Evolutionary conservation across 83 land plant genomes (phyloP), one percentile per base, ranked within the genome.

Genomic region (Isoetes engelmannii): DNA sequence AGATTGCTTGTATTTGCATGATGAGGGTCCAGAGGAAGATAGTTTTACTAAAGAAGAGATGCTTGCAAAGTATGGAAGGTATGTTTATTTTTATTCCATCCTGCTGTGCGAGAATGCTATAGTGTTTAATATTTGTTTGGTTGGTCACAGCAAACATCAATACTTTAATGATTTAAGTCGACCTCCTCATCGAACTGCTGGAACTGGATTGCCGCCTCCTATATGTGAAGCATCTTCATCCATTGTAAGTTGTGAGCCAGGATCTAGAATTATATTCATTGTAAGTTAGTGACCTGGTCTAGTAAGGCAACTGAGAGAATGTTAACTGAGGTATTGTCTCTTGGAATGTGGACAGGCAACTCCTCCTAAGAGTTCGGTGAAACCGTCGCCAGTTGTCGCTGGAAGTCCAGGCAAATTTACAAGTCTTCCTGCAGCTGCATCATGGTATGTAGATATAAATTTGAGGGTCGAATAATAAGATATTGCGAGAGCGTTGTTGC

Each of bases 1-100:
- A 42, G 96, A 90, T 77, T 90, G 96, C 74, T 63, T 90, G 13
- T 90, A 90, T 75, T 76, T 90, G 82, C 96, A 90, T 77, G 96
- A 87, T 58, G 67, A 83, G 67, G 96, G 96, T 49, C 72, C 85
- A 10, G 89, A 86, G 48, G 96, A 87, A 53, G 91, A 90, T 63
- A 87, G 92, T 74, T 90, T 83, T 61, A 85, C 87, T 4, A 90
- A 90, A 75, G 96, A 90, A 69, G 96, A 90, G 74, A 80, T 85
- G 57, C 66, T 87, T 60, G 80, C 92, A 20, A 79, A 92, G 10
- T 87, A 84, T 58, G 81, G 87, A 55, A 85, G 89, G 96, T 90
- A 74, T 20, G 37, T 28, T 20, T 5, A 41, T 42, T 8, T 6
- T 44, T 44, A 15, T 60, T 70, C 8, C 48, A 51, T 51, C 15